Percentiles rank a stretch among this genome's conserved stretches.
Conservation (phyloP, 1,139 yeast species). For the Yamadazyma siamensis region DNA sequence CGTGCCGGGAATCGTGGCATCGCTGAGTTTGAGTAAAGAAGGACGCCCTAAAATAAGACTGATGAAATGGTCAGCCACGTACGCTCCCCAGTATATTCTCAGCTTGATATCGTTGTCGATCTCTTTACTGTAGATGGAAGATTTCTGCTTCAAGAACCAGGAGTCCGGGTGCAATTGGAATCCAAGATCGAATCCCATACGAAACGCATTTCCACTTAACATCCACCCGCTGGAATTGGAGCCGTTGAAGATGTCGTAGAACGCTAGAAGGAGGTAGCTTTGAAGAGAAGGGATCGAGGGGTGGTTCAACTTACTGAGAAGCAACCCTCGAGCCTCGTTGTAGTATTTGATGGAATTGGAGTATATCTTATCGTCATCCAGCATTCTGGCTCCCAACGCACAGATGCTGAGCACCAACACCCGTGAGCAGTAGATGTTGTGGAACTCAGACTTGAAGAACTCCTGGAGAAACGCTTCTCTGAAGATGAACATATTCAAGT, state of each 20-base stretch:
- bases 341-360: conserved; percentile 40
- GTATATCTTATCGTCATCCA: conserved; percentile 39
- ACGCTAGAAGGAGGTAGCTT: conserved; percentile 15
- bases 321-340: conserved; percentile 40
- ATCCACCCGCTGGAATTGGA: conserved; percentile 60
- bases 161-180: conserved; percentile 60
- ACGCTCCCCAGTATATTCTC: conserved; percentile 67
- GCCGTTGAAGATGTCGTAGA: conserved; percentile 51
- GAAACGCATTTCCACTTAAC: conserved; percentile 56
- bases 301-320: conserved; percentile 37
- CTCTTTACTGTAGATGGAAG: conserved; percentile 17
- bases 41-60: conserved; percentile 59
- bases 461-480: conserved; percentile 64
- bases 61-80: conserved; percentile 61
- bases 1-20: conserved; percentile 60
- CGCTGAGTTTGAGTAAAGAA: conserved; percentile 51
- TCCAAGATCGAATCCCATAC: conserved; percentile 65
- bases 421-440: conserved; percentile 48
- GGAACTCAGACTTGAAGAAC: conserved; percentile 48
- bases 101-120: conserved; percentile 54
- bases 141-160: conserved; percentile 40
- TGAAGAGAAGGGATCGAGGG: conserved; percentile 17
- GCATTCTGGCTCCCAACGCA: conserved; percentile 53
- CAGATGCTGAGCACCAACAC: conserved; percentile 53
- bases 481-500: conserved; percentile 58